Base-by-base conservation (phyloP, 2,329 filamentous ascomycete genomes). In the Nigrospora sphaerica region DNA sequence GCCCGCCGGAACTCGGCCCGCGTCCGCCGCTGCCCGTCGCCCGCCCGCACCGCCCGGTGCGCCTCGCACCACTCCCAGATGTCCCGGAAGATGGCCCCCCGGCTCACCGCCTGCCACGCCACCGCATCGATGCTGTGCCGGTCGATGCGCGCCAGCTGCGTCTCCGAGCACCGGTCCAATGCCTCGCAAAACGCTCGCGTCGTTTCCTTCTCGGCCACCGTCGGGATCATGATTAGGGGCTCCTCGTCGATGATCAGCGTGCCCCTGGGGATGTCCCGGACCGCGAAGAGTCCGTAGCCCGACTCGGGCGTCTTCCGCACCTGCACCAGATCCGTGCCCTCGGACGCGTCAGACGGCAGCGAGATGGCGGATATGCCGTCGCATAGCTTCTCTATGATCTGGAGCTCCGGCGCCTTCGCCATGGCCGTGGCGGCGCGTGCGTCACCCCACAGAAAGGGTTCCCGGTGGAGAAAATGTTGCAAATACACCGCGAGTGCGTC, bases 271-370 rank as follows among this genome's bases (percentile, higher is more conserved):
- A 56, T 55, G 23, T 51, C 33, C n/a, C 12, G 23, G 9, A 31
- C 48, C 14, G 54, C 52, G 35, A 54, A 54, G 14, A 54, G 47
- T 32, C 50, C 48, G n/a, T 42, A 32, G 12, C 46, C 45, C 16
- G 42, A 23, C 6, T 32, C n/a, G 10, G 40, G 40, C 6, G 40
- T 42, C 40, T 12, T 34, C 9, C 32, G n/a, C 17, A 42, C 40
- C 16, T 42, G 32, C 32, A 33, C 40, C 32, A 33, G 19, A 13
- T 34, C 28, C 13, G 40, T 34, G 17, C 5, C 23, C 23, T 28
- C 23, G 6, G 7, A 28, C 2, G 23, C 5, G 23, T 28, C 23
- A 6, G 7, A 10, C 23, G 23, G 7, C 23, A 28, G 23, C 7
- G 23, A 10, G 5, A 10, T 28, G 23, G 6, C 7, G 23, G 23